A percentile compares a stretch with the other conserved stretches of the same genome.
Conservation (phyloP, 2,329 filamentous ascomycete species). For the Fusarium buxicola region DNA sequence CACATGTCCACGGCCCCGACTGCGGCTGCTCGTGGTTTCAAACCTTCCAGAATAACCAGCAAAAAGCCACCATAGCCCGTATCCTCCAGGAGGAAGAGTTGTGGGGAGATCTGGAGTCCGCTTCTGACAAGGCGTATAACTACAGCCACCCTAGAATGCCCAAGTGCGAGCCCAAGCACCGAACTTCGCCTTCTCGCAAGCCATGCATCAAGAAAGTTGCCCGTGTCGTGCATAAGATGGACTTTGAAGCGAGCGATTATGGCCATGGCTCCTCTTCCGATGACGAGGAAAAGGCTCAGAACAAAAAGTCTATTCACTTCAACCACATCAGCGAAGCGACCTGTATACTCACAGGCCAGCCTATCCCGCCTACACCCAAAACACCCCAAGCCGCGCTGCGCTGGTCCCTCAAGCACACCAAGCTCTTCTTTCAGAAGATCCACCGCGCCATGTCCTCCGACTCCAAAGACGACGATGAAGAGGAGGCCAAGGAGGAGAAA, state of each 20-base stretch:
- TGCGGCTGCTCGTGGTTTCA: not conserved
- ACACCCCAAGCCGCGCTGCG: not conserved
- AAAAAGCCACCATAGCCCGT: not conserved
- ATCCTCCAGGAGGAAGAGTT: not conserved
- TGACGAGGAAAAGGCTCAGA: not conserved
- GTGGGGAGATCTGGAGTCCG: not conserved
- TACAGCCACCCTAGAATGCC: not conserved
- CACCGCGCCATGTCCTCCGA: not conserved
- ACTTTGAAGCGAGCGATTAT: not conserved
- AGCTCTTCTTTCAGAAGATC: not conserved
- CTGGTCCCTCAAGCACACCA: not conserved
- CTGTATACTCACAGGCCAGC: not conserved
- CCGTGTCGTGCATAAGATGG: not conserved
- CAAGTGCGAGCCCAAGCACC: conserved; percentile 2
- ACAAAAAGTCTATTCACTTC: not conserved
- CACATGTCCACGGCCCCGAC: not conserved
- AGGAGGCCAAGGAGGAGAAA: not conserved
- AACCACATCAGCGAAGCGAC: not conserved
- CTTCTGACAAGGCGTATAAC: not conserved
- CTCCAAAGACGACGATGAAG: not conserved
- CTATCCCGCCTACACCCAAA: not conserved
- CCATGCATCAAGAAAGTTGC: conserved; percentile 8
- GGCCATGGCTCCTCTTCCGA: not conserved
- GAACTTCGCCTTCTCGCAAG: not conserved
- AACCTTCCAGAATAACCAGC: not conserved